Percentiles rank a stretch among this genome's conserved stretches.
Evolutionary conservation across 306 rosid species (phyloP).

Genomic region (Prosopis cineraria): DNA sequence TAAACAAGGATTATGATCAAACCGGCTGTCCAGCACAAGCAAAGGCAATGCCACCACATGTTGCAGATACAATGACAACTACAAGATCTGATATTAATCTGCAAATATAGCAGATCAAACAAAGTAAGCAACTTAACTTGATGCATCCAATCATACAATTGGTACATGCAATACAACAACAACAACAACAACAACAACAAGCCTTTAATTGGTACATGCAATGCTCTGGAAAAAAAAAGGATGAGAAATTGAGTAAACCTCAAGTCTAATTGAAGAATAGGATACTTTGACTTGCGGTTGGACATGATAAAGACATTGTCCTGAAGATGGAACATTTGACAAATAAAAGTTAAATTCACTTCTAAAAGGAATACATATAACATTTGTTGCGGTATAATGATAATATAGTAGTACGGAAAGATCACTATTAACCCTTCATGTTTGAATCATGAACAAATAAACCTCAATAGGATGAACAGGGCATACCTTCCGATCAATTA

Average conservation of each 20-base stretch:
- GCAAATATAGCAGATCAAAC: conserved; percentile 41
- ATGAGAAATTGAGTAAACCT: conserved; percentile 54
- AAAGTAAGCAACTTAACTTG: conserved; percentile 37
- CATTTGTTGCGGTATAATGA: conserved; percentile 16
- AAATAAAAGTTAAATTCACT: conserved; percentile 18
- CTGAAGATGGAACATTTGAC: conserved; percentile 48
- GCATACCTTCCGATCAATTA: conserved; percentile 86
- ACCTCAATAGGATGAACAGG: conserved; percentile 31
- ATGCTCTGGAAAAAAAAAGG: conserved; percentile 25
- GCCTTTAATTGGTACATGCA: conserved; percentile 30
- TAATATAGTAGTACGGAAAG: conserved; percentile 14
- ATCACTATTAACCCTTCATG: neutral
- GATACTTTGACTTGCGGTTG: conserved; percentile 89
- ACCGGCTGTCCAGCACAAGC: conserved; percentile 99
- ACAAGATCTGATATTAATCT: conserved; percentile 96
- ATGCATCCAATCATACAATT: conserved; percentile 37
- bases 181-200: too few relatives aligned
- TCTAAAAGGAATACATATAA: conserved; percentile 11
- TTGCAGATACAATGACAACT: conserved; percentile 94
- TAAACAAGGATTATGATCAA: conserved; percentile 43
- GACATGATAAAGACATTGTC: conserved; percentile 93
- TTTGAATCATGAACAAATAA: conserved; percentile 22
- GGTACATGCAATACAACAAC: conserved; percentile 24
- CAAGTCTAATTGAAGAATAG: conserved; percentile 85
- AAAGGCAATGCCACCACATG: conserved; percentile 98